Base-by-base conservation (phyloP, 2,329 filamentous ascomycete genomes). In the Colletotrichum sp. region DNA sequence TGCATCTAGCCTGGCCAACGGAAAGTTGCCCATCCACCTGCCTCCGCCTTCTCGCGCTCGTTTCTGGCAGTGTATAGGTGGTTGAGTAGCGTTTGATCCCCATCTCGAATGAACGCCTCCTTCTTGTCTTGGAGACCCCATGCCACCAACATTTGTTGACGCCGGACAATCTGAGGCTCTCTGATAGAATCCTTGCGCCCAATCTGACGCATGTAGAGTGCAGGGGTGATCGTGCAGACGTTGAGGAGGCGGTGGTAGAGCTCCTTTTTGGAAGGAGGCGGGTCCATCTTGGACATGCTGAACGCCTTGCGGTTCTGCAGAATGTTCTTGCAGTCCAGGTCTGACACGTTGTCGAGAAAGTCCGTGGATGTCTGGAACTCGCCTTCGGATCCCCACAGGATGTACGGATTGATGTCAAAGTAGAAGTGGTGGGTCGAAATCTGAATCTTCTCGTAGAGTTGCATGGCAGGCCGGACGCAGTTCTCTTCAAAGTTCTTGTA, bases 361-460 rank as follows among this genome's bases (percentile, higher is more conserved):
- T 83, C 81, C 6, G 80, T 78, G 8, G 80, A 84, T 39, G 72
- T 79, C 34, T 77, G 78, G 60, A 83, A 76, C 10, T 79, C 78
- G 16, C 80, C 78, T 8, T 78, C 78, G 0, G 73, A 34, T 6
- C 78, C 78, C 77, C 81, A 82, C 8, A 79, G 55, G 24, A 83
- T 79, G 73, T 81, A 83, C 0, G 81, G 77, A 71, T 84, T 81
- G 55, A 84, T 80, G 62, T 83, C 82, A 15, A 85, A 81, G 59
- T 85, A 83, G 75, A 85, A 87, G 57, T 85, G 81, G 67, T 85
- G 81, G 1, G 83, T 85, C 30, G 85, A 85, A 10, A 84, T 81
- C 26, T 84, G 79, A 30, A 87, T 78, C 78, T 85, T 85, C 77
- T 87, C 84, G 36, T 86, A 83, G 3, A 87, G 80, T 13, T 68